These are phyloP conservation scores for Ophiocordyceps camponoti-leonardi DNA, from an alignment of 2,329 filamentous ascomycete species.

Conservation along the genomic window DNA sequence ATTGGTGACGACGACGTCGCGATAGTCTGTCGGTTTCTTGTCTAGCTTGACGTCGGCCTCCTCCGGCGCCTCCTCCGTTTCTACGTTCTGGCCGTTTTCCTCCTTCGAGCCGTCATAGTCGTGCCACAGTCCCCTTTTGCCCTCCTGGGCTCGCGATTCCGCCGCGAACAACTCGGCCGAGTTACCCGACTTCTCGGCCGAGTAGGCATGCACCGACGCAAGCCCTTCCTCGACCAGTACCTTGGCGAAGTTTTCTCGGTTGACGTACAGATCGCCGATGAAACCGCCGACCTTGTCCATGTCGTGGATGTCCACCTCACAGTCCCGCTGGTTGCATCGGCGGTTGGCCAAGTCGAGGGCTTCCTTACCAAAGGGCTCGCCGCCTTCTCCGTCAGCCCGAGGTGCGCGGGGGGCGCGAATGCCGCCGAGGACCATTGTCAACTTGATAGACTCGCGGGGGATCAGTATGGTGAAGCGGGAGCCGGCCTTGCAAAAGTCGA, in stretches of 20 bases:
- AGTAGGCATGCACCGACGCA: conserved; percentile 83
- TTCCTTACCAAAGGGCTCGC: conserved; percentile 90
- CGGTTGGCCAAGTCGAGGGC: conserved; percentile 81
- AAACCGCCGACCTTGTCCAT: conserved; percentile 96
- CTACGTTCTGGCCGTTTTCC: conserved; percentile 33
- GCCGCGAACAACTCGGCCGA: conserved; percentile 73
- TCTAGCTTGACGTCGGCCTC: conserved; percentile 35
- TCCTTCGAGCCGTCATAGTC: conserved; percentile 89
- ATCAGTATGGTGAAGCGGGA: conserved; percentile 86
- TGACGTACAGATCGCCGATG: conserved; percentile 85
- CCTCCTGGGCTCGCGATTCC: conserved; percentile 79
- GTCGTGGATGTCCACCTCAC: conserved; percentile 87
- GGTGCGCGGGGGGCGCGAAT: conserved; percentile 83
- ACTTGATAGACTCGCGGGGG: conserved; percentile 81
- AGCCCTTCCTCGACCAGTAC: conserved; percentile 84
- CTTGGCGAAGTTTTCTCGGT: conserved; percentile 92
- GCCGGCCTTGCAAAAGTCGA: conserved; percentile 96
- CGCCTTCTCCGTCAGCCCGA: conserved; percentile 54
- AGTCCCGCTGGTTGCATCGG: conserved; percentile 83
- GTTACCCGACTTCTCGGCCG: conserved; percentile 88
- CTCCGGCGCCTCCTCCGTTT: conserved; percentile 31
- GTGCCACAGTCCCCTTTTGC: conserved; percentile 75
- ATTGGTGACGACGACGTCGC: conserved; percentile 83
- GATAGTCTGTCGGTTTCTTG: conserved; percentile 67
- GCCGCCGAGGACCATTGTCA: conserved; percentile 86